Conservation (phyloP, 2,329 filamentous ascomycete species). For the Dactylellina sp. region DNA sequence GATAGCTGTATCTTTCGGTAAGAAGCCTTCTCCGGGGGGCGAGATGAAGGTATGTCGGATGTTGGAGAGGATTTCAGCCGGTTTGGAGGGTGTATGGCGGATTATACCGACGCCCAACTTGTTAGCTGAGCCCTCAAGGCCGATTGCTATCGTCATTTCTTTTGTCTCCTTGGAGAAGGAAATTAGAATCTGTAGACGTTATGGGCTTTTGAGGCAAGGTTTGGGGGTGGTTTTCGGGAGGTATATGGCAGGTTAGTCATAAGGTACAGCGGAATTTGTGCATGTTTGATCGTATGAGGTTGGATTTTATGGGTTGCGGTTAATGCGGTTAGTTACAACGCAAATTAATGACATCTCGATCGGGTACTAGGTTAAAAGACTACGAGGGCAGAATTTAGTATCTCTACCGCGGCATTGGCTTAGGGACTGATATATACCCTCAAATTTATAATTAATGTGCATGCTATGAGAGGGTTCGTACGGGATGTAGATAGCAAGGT, state of each 20-base stretch:
- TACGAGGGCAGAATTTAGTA: no score
- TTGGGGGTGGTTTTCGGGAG: constrained; percentile 19
- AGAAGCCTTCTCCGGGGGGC: constrained; percentile 91
- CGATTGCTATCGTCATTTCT: constrained; percentile 74
- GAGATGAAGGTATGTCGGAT: constrained; percentile 92
- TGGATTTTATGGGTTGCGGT: constrained; percentile 53
- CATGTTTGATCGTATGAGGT: constrained; percentile 43
- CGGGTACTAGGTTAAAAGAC: no score
- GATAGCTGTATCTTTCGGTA: constrained; percentile 93
- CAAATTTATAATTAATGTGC: no score
- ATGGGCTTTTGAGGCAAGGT: not conserved
- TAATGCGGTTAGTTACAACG: not conserved
- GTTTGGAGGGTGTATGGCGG: constrained; percentile 72
- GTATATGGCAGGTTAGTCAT: constrained; percentile 31
- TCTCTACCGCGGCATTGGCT: no score
- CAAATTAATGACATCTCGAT: no score
- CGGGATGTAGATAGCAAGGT: no score
- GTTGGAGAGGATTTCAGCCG: constrained; percentile 84
- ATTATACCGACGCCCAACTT: constrained; percentile 96
- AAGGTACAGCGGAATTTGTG: not conserved
- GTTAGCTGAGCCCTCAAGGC: constrained; percentile 94
- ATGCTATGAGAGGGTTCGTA: no score
- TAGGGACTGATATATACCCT: no score
- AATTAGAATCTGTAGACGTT: no score
- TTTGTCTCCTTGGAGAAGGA: not conserved